These are phyloP conservation scores for Castanopsis chinensis DNA, from an alignment of 306 rosid species.

Conservation along the genomic window DNA sequence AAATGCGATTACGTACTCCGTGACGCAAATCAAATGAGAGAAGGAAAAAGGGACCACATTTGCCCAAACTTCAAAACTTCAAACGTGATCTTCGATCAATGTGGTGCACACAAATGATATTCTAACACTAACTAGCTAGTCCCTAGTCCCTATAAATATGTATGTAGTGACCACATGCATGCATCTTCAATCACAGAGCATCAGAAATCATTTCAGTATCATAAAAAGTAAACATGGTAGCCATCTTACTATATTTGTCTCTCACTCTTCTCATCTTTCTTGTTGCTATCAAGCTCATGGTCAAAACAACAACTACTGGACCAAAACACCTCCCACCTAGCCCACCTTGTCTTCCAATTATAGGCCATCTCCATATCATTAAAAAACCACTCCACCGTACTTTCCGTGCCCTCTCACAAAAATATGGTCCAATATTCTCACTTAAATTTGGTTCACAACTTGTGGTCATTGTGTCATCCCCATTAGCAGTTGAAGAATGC, in stretches of 20 bases:
- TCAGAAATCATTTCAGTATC: no score
- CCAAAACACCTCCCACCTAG: constrained; percentile 45
- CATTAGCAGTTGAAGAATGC: constrained; percentile 50
- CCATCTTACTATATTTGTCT: not conserved
- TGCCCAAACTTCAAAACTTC: no score
- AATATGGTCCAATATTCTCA: constrained; percentile 38
- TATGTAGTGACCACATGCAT: no score
- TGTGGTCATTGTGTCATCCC: constrained; percentile 46
- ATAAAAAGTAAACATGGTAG: no score
- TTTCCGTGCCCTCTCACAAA: constrained; percentile 30
- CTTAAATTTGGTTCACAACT: constrained; percentile 32
- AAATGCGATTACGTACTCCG: no score
- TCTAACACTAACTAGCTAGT: no score
- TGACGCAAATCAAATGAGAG: no score
- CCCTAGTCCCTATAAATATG: no score
- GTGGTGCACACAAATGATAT: no score
- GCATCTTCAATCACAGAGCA: no score
- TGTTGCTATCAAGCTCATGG: constrained; percentile 25
- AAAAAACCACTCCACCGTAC: constrained; percentile 37
- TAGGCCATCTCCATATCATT: constrained; percentile 58
- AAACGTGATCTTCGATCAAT: no score
- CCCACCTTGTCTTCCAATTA: constrained; percentile 48
- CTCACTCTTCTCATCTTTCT: constrained; percentile 1
- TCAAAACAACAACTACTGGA: not conserved
- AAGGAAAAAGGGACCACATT: no score